Percentiles rank a stretch among this genome's conserved stretches.
Evolutionary conservation across 345 rosid genomes (phyloP).

Genomic region (Physaria fendleri): DNA sequence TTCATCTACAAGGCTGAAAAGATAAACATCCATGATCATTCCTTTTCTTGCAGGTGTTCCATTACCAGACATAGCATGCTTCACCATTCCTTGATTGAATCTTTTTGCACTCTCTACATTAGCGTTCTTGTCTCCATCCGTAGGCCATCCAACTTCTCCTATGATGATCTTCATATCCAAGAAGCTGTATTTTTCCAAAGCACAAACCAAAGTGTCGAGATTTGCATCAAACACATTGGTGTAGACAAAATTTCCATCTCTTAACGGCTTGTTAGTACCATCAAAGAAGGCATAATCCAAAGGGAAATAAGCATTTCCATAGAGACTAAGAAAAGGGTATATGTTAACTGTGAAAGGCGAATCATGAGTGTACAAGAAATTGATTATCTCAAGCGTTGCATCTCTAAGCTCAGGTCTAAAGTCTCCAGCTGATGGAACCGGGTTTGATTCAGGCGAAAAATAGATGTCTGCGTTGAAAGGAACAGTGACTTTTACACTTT

Average conservation of each 20-base stretch:
- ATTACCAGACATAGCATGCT: conserved; percentile 43
- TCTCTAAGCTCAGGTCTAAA: conserved; percentile 55
- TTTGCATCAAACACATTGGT: conserved; percentile 75
- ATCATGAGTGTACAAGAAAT: conserved; percentile 43
- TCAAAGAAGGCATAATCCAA: conserved; percentile 68
- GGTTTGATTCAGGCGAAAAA: conserved; percentile 41
- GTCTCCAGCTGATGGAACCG: conserved; percentile 64
- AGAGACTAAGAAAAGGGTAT: conserved; percentile 86
- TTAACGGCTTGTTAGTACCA: conserved; percentile 43
- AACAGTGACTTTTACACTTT: conserved; percentile 49
- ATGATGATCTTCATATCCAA: conserved; percentile 50
- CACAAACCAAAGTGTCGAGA: conserved; percentile 56
- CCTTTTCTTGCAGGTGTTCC: conserved; percentile 66
- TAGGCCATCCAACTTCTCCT: conserved; percentile 89
- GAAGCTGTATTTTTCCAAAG: conserved; percentile 60
- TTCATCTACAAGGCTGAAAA: conserved; percentile 64
- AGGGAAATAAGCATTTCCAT: conserved; percentile 53
- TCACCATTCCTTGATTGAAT: conserved; percentile 60
- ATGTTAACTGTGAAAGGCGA: conserved; percentile 70
- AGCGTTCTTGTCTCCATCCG: conserved; percentile 58
- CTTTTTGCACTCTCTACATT: conserved; percentile 43
- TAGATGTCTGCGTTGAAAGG: conserved; percentile 80
- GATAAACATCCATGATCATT: conserved; percentile 43
- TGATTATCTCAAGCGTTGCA: conserved; percentile 46
- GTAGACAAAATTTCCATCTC: conserved; percentile 48